These are phyloP conservation scores for Fusarium compactum DNA, from an alignment of 2,329 filamentous ascomycete species.

Conservation along the genomic window DNA sequence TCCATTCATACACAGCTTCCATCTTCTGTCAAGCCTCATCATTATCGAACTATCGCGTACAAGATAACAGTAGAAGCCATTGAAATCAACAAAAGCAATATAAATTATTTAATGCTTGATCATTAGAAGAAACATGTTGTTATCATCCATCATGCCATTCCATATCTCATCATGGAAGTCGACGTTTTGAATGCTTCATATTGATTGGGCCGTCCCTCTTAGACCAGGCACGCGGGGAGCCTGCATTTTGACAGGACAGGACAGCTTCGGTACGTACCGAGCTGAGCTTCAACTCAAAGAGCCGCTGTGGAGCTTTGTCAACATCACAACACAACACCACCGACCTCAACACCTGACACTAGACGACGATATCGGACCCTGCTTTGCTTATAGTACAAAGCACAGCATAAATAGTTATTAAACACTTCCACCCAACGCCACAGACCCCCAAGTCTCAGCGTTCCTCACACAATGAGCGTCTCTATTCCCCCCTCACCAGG, in stretches of 20 bases:
- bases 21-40: not conserved
- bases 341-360: conserved; percentile 6
- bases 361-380: conserved; percentile 20
- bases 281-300: conserved; percentile 31
- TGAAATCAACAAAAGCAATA: not conserved
- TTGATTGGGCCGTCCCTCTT: conserved; percentile 12
- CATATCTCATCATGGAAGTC: not conserved
- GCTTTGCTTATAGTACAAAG: not conserved
- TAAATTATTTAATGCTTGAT: not conserved
- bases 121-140: no score
- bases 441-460: not conserved
- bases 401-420: not conserved
- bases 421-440: not conserved
- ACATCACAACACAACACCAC: conserved; percentile 43
- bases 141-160: not conserved
- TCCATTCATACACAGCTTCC: not conserved
- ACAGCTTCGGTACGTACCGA: conserved; percentile 33
- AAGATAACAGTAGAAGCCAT: not conserved
- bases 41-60: not conserved
- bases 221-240: conserved; percentile 26
- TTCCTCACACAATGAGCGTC: conserved; percentile 45
- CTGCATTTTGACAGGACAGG: conserved; percentile 30
- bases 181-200: not conserved
- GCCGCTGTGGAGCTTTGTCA: conserved; percentile 42
- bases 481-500: conserved; percentile 52